These are phyloP conservation scores for Cystobasidium slooffiae DNA, from an alignment of 1,284 basidiomycete genomes.

Conservation along the genomic window DNA sequence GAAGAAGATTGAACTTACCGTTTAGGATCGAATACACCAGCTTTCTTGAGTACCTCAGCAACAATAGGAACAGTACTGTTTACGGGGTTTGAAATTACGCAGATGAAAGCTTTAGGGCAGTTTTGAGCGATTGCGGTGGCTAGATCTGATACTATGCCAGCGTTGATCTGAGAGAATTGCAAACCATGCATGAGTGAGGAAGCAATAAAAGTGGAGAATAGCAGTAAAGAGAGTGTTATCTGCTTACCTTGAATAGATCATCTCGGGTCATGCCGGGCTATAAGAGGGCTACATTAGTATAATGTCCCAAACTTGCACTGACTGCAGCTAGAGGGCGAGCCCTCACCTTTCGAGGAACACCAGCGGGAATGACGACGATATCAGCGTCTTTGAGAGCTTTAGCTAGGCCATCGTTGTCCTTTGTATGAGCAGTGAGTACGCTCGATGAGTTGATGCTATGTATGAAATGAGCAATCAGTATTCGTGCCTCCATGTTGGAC, in stretches of 20 bases:
- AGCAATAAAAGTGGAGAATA: background rate
- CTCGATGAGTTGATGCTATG: conserved; percentile 61
- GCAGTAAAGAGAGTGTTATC: background rate
- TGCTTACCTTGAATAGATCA: conserved; percentile 83
- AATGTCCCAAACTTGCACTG: background rate
- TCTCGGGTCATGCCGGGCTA: conserved; percentile 70
- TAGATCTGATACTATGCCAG: conserved; percentile 91
- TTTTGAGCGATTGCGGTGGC: conserved; percentile 83
- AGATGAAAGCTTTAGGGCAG: conserved; percentile 86
- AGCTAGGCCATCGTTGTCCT: conserved; percentile 73
- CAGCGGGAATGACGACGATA: conserved; percentile 93
- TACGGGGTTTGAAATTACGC: conserved; percentile 59
- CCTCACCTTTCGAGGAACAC: conserved; percentile 95
- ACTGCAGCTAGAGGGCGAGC: no score
- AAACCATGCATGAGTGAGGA: conserved; percentile 21
- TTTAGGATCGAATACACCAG: conserved; percentile 87
- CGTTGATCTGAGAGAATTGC: conserved; percentile 76
- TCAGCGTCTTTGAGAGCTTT: conserved; percentile 83
- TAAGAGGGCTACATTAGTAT: background rate
- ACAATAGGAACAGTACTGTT: conserved; percentile 94
- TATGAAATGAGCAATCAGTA: conserved; percentile 55
- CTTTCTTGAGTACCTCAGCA: conserved; percentile 91
- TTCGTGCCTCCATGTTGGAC: background rate
- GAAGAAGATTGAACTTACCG: conserved; percentile 60
- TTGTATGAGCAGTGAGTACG: conserved; percentile 57